A percentile compares a stretch with the other conserved stretches of the same genome.
These are phyloP conservation scores for Cinnamomum chago DNA, from an alignment of 164 flowering plant species.

Conservation along the genomic window DNA sequence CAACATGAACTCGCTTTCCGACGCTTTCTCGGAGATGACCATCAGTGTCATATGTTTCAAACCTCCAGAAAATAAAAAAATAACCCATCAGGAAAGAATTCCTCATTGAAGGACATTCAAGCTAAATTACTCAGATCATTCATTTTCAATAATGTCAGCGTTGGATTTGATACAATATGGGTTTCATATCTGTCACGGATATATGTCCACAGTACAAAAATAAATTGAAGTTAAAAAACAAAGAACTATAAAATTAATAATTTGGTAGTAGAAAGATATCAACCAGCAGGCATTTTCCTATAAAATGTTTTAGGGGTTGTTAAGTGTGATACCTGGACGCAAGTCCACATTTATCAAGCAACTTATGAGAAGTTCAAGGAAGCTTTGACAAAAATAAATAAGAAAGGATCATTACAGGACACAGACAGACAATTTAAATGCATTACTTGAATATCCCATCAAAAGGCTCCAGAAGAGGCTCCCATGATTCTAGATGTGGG, in stretches of 20 bases:
- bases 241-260: too few relatives aligned
- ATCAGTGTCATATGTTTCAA: conserved; percentile 74
- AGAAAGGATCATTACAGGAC: neutral
- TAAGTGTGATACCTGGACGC: neutral
- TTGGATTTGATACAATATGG: too few relatives aligned
- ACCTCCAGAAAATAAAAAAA: conserved; percentile 40
- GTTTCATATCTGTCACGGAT: too few relatives aligned
- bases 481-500: conserved; percentile 91
- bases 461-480: conserved; percentile 96
- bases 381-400: neutral
- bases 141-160: too few relatives aligned
- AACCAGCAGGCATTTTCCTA: too few relatives aligned
- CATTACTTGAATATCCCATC: conserved; percentile 96
- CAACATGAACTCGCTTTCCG: conserved; percentile 77
- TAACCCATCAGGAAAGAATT: neutral
- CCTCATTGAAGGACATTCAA: too few relatives aligned
- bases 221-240: neutral
- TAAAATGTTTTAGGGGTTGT: too few relatives aligned
- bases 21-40: conserved; percentile 33
- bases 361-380: neutral
- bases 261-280: too few relatives aligned
- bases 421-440: neutral
- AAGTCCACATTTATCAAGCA: neutral
- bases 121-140: too few relatives aligned
- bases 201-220: neutral